Conservation (phyloP, 164 flowering plant genomes). For the Piper longum region DNA sequence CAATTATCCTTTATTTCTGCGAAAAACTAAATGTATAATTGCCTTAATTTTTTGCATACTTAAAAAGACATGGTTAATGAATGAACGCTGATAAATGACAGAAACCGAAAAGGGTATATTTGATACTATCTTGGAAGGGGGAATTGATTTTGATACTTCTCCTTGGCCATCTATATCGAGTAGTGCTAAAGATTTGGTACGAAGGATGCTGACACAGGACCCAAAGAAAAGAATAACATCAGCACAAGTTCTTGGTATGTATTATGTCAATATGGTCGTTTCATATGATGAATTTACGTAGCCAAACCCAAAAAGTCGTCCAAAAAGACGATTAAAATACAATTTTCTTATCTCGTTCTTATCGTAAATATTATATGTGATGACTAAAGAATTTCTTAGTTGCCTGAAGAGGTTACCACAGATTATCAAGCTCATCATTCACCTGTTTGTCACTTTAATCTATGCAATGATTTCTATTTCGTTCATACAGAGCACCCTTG, state of each 20-base stretch:
- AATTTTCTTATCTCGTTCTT: neutral
- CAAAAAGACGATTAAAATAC: neutral
- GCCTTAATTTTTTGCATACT: neutral
- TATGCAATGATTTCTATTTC: neutral
- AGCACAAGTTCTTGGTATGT: slow-evolving; percentile 68
- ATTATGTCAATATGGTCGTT: neutral
- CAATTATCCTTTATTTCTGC: neutral
- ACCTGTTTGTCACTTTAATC: neutral
- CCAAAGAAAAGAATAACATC: slow-evolving; percentile 67
- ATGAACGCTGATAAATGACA: slow-evolving; percentile 9
- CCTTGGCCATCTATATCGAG: slow-evolving; percentile 75
- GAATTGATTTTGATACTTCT: slow-evolving; percentile 47
- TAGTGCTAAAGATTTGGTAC: slow-evolving; percentile 70
- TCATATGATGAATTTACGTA: too few relatives aligned
- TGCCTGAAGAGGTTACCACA: neutral
- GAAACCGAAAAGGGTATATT: slow-evolving; percentile 76
- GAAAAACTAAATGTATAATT: neutral
- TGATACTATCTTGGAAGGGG: slow-evolving; percentile 54
- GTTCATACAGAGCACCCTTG: slow-evolving; percentile 62
- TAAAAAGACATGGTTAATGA: neutral
- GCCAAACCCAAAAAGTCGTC: neutral
- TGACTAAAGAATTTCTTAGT: neutral
- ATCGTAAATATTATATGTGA: neutral
- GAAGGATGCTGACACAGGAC: slow-evolving; percentile 65
- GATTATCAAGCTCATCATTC: neutral